Percentiles rank a stretch among this genome's conserved stretches.
phyloP scores from a whole-genome alignment of 495 filamentous ascomycete species.

The Tuber brumale region DNA sequence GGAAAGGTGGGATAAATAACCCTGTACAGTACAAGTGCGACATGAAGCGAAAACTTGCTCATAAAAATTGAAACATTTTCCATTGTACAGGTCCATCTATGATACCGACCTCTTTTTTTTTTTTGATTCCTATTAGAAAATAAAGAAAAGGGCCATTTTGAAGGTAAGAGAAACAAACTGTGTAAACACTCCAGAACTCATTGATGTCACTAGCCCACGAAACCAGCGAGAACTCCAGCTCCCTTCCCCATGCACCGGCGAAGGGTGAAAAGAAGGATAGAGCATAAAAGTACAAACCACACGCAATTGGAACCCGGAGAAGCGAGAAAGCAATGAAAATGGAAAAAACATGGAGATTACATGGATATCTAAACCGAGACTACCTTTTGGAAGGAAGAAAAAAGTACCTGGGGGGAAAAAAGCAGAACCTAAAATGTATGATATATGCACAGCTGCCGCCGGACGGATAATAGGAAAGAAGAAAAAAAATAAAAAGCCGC shows the following conservation, averaged over 20 bases:
- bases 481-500: neutral
- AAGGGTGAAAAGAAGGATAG: neutral
- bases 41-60: neutral
- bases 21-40: neutral
- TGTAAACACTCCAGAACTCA: neutral
- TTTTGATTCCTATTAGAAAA: constrained; percentile 1
- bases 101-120: neutral
- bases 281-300: neutral
- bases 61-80: neutral
- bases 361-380: neutral
- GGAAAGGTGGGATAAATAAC: neutral
- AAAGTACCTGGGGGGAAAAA: neutral
- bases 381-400: neutral
- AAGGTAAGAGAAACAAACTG: constrained; percentile 1
- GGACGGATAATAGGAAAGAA: neutral
- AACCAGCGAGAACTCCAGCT: neutral
- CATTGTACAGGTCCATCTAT: neutral
- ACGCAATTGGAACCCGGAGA: neutral
- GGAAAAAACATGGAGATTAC: neutral
- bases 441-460: neutral
- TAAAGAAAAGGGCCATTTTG: neutral
- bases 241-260: neutral
- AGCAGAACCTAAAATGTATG: constrained; percentile 1
- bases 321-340: neutral
- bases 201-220: constrained; percentile 2